Conservation (phyloP, 805 yeast genomes). For the Candida maesae region DNA sequence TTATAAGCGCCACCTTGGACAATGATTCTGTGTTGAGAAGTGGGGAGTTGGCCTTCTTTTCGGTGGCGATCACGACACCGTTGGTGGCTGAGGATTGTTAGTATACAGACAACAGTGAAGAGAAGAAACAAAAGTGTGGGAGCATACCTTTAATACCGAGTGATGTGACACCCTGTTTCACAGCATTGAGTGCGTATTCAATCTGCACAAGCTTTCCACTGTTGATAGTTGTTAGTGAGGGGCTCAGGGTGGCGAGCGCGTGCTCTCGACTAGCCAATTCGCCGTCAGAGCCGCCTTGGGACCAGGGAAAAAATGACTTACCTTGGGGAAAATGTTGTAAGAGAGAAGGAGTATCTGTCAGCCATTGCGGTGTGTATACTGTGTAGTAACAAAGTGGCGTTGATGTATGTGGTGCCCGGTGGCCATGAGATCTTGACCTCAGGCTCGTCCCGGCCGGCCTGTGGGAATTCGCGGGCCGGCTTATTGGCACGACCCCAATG, state of each 20-base stretch:
- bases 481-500: too few species aligned
- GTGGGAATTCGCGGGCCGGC: too few species aligned
- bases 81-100: conserved; percentile 56
- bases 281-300: background rate
- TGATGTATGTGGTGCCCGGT: too few species aligned
- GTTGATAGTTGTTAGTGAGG: conserved; percentile 10
- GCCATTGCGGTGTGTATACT: conserved; percentile 56
- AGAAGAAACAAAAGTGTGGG: too few species aligned
- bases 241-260: conserved; percentile 1
- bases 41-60: conserved; percentile 80
- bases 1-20: conserved; percentile 74
- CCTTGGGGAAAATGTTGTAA: conserved; percentile 97
- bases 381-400: too few species aligned
- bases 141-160: conserved; percentile 64
- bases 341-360: conserved; percentile 95
- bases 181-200: conserved; percentile 96
- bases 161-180: conserved; percentile 96
- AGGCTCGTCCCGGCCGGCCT: too few species aligned
- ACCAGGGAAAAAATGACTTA: conserved; percentile 24
- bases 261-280: background rate
- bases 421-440: too few species aligned
- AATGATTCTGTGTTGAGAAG: conserved; percentile 71
- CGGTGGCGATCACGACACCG: conserved; percentile 96
- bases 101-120: background rate
- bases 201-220: conserved; percentile 97